These are phyloP conservation scores for Cerioporus squamosus DNA, from an alignment of 1,284 basidiomycete species.

Conservation along the genomic window DNA sequence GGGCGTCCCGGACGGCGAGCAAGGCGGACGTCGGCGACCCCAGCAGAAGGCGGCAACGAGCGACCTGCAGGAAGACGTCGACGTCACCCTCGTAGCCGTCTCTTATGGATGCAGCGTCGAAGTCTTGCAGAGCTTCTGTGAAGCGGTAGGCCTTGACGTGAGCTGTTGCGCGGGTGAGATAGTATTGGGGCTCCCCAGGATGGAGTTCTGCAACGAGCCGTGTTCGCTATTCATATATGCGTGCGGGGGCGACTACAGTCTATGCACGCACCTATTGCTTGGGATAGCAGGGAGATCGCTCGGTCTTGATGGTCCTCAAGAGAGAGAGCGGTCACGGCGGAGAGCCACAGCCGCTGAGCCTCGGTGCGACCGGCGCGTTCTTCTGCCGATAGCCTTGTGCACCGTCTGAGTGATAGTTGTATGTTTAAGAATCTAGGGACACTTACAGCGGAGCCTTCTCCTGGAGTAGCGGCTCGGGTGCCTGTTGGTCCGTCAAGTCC, in stretches of 20 bases:
- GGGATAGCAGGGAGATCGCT: neutral
- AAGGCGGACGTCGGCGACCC: constrained; percentile 16
- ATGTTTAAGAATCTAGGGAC: too few relatives aligned
- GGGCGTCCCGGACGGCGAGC: constrained; percentile 16
- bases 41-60: constrained; percentile 20
- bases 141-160: constrained; percentile 6
- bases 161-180: constrained; percentile 12
- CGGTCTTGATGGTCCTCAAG: too few relatives aligned
- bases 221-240: too few relatives aligned
- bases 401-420: neutral
- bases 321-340: too few relatives aligned
- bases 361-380: too few relatives aligned
- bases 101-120: constrained; percentile 13
- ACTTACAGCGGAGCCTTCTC: too few relatives aligned
- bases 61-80: constrained; percentile 5
- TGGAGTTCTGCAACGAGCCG: constrained; percentile 1
- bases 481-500: too few relatives aligned
- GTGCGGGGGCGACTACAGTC: neutral
- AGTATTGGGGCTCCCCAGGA: neutral
- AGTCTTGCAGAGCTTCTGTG: constrained; percentile 16
- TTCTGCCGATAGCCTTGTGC: neutral
- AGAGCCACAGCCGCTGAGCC: too few relatives aligned
- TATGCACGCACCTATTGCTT: constrained; percentile 16
- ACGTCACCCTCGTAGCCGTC: neutral
- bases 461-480: too few relatives aligned